Conservation (phyloP, 345 rosid species). For the Eutrema heterophyllum region DNA sequence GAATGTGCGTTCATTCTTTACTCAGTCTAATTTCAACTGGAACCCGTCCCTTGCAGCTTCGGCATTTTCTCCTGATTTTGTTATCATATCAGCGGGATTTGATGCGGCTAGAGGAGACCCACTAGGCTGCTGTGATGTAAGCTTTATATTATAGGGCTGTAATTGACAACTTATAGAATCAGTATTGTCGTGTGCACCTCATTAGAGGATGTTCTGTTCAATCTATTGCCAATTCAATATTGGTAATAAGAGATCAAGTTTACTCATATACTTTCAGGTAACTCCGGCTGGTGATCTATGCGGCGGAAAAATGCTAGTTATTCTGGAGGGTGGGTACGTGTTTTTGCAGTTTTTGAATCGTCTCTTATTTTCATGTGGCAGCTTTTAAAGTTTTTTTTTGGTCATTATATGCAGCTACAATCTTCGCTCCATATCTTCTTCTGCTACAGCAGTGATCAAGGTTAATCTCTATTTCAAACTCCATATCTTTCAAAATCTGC, state of each 20-base stretch:
- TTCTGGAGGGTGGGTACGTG: conserved; percentile 95
- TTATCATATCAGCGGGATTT: conserved; percentile 95
- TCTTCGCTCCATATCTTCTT: conserved; percentile 93
- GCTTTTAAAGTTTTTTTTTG: neutral
- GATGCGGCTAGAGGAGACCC: conserved; percentile 99
- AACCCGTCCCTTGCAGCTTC: conserved; percentile 53
- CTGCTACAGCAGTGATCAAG: conserved; percentile 92
- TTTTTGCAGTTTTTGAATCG: conserved; percentile 1
- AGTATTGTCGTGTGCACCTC: neutral
- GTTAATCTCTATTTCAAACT: conserved; percentile 35
- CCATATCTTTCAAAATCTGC: neutral
- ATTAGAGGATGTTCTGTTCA: neutral
- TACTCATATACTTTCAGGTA: conserved; percentile 41
- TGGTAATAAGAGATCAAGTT: neutral
- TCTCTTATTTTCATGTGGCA: neutral
- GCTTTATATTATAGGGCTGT: conserved; percentile 17
- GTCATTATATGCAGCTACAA: conserved; percentile 63
- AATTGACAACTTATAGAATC: neutral
- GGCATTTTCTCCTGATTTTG: conserved; percentile 86
- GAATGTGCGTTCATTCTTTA: neutral
- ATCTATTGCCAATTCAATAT: neutral
- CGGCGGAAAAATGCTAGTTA: conserved; percentile 82
- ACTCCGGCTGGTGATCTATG: conserved; percentile 77
- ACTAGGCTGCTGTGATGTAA: conserved; percentile 93
- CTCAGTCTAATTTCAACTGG: conserved; percentile 3